These are phyloP conservation scores for Podaxis sp. DNA, from an alignment of 768 basidiomycete genomes.

Conservation along the genomic window DNA sequence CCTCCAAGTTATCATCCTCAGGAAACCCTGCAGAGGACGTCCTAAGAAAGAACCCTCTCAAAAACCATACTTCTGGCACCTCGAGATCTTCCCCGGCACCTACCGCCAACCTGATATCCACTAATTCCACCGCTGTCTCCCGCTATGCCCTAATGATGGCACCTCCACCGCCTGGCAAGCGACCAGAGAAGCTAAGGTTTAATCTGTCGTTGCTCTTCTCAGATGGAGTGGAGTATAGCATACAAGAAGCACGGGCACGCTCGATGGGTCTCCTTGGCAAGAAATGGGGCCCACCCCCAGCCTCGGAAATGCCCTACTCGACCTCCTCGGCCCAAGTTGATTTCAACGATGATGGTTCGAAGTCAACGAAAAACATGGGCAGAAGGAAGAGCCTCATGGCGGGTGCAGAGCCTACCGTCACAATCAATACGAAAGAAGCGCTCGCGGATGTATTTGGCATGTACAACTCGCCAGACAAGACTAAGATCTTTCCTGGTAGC, in stretches of 20 bases:
- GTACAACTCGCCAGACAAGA: slow-evolving; percentile 91
- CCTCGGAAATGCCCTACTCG: slow-evolving; percentile 38
- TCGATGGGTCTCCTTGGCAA: slow-evolving; percentile 83
- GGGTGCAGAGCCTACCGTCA: slow-evolving; percentile 78
- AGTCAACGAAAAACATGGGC: slow-evolving; percentile 41
- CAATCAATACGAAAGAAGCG: slow-evolving; percentile 96
- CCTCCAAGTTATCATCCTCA: slow-evolving; percentile 13
- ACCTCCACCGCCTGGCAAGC: slow-evolving; percentile 65
- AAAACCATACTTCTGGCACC: slow-evolving; percentile 2
- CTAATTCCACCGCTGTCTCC: slow-evolving; percentile 42
- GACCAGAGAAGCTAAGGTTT: slow-evolving; percentile 70
- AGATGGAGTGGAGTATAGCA: slow-evolving; percentile 79
- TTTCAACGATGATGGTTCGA: slow-evolving; percentile 61
- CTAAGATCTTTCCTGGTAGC: slow-evolving; percentile 60
- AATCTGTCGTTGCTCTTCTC: slow-evolving; percentile 71
- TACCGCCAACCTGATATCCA: slow-evolving; percentile 26
- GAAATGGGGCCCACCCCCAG: slow-evolving; percentile 73
- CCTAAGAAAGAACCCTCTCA: slow-evolving; percentile 18
- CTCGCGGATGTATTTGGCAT: slow-evolving; percentile 92
- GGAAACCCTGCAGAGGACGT: not conserved
- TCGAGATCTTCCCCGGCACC: slow-evolving; percentile 23
- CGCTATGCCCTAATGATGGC: slow-evolving; percentile 75
- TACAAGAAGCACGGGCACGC: slow-evolving; percentile 79
- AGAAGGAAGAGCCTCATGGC: slow-evolving; percentile 45
- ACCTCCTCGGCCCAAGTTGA: slow-evolving; percentile 44